Evolutionary conservation across 2,329 filamentous ascomycete species (phyloP).

Genomic region (Podosphaera leucotricha): DNA sequence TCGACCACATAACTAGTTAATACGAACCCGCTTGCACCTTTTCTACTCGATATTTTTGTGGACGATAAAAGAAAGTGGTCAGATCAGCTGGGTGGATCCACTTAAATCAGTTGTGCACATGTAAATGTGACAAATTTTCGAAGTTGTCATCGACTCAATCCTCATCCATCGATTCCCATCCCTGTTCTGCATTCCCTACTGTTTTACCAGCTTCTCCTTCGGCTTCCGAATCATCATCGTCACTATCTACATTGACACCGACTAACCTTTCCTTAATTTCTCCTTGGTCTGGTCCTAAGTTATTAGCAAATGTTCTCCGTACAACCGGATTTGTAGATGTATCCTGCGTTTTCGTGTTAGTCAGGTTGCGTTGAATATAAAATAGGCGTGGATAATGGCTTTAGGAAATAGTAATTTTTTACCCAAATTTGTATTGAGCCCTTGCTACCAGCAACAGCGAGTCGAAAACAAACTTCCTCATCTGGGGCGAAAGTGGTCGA

Average conservation of each 20-base stretch:
- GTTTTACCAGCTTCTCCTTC: conserved; percentile 27
- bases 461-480: conserved; percentile 67
- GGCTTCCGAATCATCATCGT: conserved; percentile 32
- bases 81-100: neutral
- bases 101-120: neutral
- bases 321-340: conserved; percentile 67
- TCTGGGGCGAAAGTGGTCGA: conserved; percentile 79
- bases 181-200: conserved; percentile 20
- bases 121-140: neutral
- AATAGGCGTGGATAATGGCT: neutral
- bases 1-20: too few relatives aligned
- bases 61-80: too few relatives aligned
- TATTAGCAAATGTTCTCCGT: conserved; percentile 57
- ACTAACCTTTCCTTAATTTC: conserved; percentile 56
- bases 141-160: conserved; percentile 17
- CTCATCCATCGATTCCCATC: conserved; percentile 32
- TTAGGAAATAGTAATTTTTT: conserved; percentile 11
- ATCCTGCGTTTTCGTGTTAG: conserved; percentile 9
- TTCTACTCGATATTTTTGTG: too few relatives aligned
- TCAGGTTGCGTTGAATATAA: neutral
- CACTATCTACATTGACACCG: conserved; percentile 43
- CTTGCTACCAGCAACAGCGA: conserved; percentile 87
- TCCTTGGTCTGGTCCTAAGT: conserved; percentile 34
- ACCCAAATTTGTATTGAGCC: conserved; percentile 89
- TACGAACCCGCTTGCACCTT: too few relatives aligned